phyloP scores from a whole-genome alignment of 2,329 filamentous ascomycete genomes.

The Sporothrix variecibatus region DNA sequence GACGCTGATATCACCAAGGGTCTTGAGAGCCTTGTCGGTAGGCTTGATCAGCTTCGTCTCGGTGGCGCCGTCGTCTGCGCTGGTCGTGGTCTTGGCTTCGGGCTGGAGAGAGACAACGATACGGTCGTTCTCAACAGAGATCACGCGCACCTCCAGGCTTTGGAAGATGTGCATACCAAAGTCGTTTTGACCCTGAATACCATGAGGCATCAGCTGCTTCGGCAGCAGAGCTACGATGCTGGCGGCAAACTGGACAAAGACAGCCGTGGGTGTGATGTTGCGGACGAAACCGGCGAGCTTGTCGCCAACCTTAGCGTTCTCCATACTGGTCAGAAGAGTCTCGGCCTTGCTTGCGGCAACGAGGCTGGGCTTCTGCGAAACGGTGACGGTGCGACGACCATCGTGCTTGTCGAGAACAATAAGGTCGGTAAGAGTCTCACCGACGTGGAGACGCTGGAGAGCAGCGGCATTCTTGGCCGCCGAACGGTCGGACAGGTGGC shows the following conservation, averaged over 20 bases:
- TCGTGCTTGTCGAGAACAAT: slow-evolving; percentile 84
- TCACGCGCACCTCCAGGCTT: slow-evolving; percentile 70
- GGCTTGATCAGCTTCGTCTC: slow-evolving; percentile 40
- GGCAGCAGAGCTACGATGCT: slow-evolving; percentile 77
- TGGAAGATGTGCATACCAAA: slow-evolving; percentile 81
- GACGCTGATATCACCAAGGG: slow-evolving; percentile 70
- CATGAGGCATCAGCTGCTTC: slow-evolving; percentile 73
- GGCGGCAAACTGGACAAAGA: slow-evolving; percentile 87
- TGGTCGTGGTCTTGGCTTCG: slow-evolving; percentile 43
- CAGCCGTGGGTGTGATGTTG: slow-evolving; percentile 76
- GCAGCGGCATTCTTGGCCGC: slow-evolving; percentile 73
- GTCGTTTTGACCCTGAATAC: slow-evolving; percentile 63
- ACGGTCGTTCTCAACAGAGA: slow-evolving; percentile 70
- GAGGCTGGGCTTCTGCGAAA: slow-evolving; percentile 83
- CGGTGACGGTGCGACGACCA: slow-evolving; percentile 69
- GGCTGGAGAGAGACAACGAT: slow-evolving; percentile 61
- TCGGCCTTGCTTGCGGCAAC: slow-evolving; percentile 72
- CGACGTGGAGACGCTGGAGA: slow-evolving; percentile 79
- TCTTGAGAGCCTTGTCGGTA: slow-evolving; percentile 64
- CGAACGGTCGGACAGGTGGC: slow-evolving; percentile 84
- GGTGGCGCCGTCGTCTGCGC: not conserved
- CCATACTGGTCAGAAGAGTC: slow-evolving; percentile 70
- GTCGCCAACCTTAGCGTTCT: slow-evolving; percentile 69
- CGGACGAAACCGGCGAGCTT: slow-evolving; percentile 77
- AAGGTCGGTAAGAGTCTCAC: slow-evolving; percentile 79